These are phyloP conservation scores for Kluyveromyces dobzhanskii DNA, from an alignment of 805 yeast species.

Conservation along the genomic window DNA sequence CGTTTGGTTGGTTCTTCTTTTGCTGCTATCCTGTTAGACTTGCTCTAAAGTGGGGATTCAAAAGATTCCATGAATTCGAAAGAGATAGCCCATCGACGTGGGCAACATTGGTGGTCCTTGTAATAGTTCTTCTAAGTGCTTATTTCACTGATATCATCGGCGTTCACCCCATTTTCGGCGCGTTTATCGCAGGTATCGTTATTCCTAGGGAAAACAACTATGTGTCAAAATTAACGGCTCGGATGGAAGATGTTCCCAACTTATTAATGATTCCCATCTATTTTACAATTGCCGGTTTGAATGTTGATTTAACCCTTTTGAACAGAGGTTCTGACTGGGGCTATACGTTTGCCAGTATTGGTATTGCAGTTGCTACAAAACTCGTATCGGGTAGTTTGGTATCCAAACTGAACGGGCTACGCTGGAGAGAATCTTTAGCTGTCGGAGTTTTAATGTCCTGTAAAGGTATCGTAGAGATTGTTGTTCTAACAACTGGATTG, in stretches of 20 bases:
- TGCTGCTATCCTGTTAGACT: constrained; percentile 50
- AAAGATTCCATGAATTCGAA: constrained; percentile 46
- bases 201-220: constrained; percentile 72
- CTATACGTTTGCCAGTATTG: constrained; percentile 58
- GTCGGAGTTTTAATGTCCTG: constrained; percentile 83
- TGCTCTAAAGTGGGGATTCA: constrained; percentile 37
- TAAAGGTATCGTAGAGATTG: constrained; percentile 82
- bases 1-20: constrained; percentile 61
- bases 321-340: constrained; percentile 71
- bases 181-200: constrained; percentile 67
- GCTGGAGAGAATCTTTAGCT: constrained; percentile 65
- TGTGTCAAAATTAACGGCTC: constrained; percentile 59
- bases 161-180: constrained; percentile 82
- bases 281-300: constrained; percentile 73
- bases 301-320: constrained; percentile 56
- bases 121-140: constrained; percentile 55
- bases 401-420: constrained; percentile 51
- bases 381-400: constrained; percentile 58
- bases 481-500: constrained; percentile 66
- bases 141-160: constrained; percentile 80
- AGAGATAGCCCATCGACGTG: constrained; percentile 56
- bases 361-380: constrained; percentile 61
- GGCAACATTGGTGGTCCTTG: constrained; percentile 46
- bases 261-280: constrained; percentile 66
- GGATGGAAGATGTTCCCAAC: constrained; percentile 71